Conservation (phyloP, 2,329 filamentous ascomycete species). For the Knoxdaviesia capensis region DNA sequence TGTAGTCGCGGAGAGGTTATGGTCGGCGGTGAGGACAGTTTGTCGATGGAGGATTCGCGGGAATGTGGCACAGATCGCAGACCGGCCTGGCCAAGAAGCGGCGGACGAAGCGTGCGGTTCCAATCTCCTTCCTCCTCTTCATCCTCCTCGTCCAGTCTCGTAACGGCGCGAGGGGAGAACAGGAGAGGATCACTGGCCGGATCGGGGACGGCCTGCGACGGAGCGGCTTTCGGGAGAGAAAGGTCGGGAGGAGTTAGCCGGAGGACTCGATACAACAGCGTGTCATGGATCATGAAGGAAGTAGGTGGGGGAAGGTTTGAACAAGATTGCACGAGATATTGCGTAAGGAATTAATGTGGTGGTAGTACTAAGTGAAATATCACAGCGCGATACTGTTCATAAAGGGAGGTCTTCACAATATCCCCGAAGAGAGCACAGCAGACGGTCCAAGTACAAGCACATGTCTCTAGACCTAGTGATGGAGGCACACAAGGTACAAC, state of each 20-base stretch:
- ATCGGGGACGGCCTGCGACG: conserved; percentile 39
- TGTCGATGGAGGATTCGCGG: conserved; percentile 37
- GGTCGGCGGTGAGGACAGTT: conserved; percentile 17
- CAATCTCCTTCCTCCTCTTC: conserved; percentile 26
- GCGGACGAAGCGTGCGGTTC: conserved; percentile 29
- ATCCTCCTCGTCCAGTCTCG: conserved; percentile 31
- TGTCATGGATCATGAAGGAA: too few relatives aligned
- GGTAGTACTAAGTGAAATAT: too few relatives aligned
- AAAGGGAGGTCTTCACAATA: too few relatives aligned
- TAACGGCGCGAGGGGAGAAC: conserved; percentile 27
- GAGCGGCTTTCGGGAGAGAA: conserved; percentile 18
- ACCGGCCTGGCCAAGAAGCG: conserved; percentile 5
- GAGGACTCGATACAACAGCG: too few relatives aligned
- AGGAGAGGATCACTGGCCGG: conserved; percentile 30
- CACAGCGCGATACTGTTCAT: too few relatives aligned
- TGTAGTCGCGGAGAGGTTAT: conserved; percentile 19
- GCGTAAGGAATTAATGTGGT: too few relatives aligned
- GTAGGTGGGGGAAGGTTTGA: too few relatives aligned
- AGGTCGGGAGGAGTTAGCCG: neutral
- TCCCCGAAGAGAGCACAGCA: too few relatives aligned
- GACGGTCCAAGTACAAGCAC: too few relatives aligned
- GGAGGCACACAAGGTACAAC: too few relatives aligned
- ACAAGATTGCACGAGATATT: too few relatives aligned
- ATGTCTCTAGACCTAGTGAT: too few relatives aligned
- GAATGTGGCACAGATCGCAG: conserved; percentile 27